Base-by-base conservation (phyloP, 1,284 basidiomycete genomes). In the Sporisorium exsertum region DNA sequence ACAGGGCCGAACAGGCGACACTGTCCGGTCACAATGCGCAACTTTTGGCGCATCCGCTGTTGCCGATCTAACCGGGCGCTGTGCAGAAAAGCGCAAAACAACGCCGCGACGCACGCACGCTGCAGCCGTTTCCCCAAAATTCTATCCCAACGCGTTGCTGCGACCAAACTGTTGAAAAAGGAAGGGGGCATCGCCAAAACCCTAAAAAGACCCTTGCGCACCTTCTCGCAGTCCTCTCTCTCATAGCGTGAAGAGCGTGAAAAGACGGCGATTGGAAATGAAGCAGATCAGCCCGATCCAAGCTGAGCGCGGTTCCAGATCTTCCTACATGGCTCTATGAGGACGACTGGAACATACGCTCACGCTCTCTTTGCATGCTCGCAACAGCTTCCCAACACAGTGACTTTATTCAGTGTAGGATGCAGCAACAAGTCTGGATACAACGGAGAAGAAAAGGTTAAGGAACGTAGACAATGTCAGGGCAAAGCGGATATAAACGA, bases 11-110 rank as follows among this genome's bases (percentile, higher is more conserved):
- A 26, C 45, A 16, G 42, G 16, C 33, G 7, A 9, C 9, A 18
- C 16, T 13, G 47, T 58, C 57, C 57, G 57, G 56, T 35, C 22
- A 42, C 24, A 7, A 20, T 8, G 13, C 26, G 35, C 15, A 37
- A 37, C 37, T 18, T 13, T 40, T 40, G 37, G 18, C 37, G 15
- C 6, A 12, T 49, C 47, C 24, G 53, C 54, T 18, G 13, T 58
- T 58, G 37, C 57, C 57, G 47, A 58, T 42, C 57, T 58, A 58
- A 32, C 57, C 57, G 57, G n/a, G 57, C 47, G 24, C 57, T 22
- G 35, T 26, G 22, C 10, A 5, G 20, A 26, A 22, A 37, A 24
- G 29, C 29, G n/a, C 9, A 26, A 27, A 6, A 24, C 37, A n/a
- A 40, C 37, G 16, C 37, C 37, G 37, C 16, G 37, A 40, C 18